Base-by-base conservation (phyloP, 805 yeast species). In the Kazachstania bromeliacearum region DNA sequence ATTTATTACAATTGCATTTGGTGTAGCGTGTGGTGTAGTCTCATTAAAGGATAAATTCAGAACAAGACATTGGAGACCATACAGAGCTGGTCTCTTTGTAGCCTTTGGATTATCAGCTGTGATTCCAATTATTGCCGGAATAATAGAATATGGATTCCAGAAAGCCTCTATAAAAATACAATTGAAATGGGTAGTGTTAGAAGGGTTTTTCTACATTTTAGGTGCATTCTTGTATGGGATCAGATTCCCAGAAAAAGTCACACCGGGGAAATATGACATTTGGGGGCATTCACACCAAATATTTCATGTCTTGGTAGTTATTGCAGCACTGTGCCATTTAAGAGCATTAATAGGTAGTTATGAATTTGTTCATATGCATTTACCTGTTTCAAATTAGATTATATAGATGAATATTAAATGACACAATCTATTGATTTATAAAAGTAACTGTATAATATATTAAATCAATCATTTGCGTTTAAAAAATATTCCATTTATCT, bases 201-300 rank as follows among this genome's bases (percentile, higher is more conserved):
- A 85, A 56, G 96, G 85, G 0, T 51, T 72, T 2, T 72, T 81
- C 30, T 88, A 87, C 56, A 80, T 85, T 3, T 45, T 63, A 5
- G 96, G 96, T 0, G 95, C 96, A 0, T 65, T 68, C 2, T 57
- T 88, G 36, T 87, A 87, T 55, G 95, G 94, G 0, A 55, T 68
- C 17, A 66, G 96, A 41, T 56, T 82, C 23, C 96, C 96, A 0
- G 96, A 87, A 53, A 65, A 81, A 33, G 63, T 66, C 28, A 46
- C 45, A 4, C 84, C 85, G 0, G 87, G 87, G 0, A 55, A 27
- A 15, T 82, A 70, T 53, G 95, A 85, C 46, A 49, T 73, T 8
- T 68, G 73, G 58, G 94, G 94, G 1, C 81, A 82, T 45, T 80
- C 94, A 5, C 96, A 85, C 55, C 95, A 85, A 52, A 68, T 85